These are phyloP conservation scores for Annulohypoxylon maeteangense DNA, from an alignment of 495 filamentous ascomycete species.

Conservation along the genomic window DNA sequence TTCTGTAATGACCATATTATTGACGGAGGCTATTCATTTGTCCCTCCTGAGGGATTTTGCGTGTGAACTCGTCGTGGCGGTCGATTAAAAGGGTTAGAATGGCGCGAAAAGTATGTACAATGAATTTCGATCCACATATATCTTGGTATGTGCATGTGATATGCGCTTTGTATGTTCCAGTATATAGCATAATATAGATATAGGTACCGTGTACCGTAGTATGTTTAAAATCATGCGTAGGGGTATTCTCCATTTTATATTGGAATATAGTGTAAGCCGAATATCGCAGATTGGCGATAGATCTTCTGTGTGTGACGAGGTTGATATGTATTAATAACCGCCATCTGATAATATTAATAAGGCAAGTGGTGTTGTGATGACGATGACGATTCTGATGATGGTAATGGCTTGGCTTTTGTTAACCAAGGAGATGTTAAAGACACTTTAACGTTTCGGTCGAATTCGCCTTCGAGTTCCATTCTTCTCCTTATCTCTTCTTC, in stretches of 20 bases:
- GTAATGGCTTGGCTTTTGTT: slow-evolving; percentile 20
- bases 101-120: slow-evolving; percentile 7
- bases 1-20: not conserved
- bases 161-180: slow-evolving; percentile 1
- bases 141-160: not conserved
- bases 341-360: slow-evolving; percentile 3
- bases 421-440: slow-evolving; percentile 32
- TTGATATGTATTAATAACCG: not conserved
- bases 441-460: slow-evolving; percentile 39
- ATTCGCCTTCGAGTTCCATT: slow-evolving; percentile 39
- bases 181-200: not conserved
- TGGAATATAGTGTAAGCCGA: not conserved
- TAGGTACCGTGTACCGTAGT: not conserved
- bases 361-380: slow-evolving; percentile 32
- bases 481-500: slow-evolving; percentile 27
- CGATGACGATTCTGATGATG: slow-evolving; percentile 13
- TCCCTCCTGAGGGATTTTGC: not conserved
- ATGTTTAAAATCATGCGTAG: not conserved
- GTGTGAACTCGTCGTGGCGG: not conserved
- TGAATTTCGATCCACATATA: not conserved
- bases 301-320: not conserved
- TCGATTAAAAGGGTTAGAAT: not conserved
- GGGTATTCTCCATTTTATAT: not conserved
- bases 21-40: not conserved
- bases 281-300: not conserved